These are phyloP conservation scores for Daldinia caldariorum DNA, from an alignment of 495 filamentous ascomycete species.

Conservation along the genomic window DNA sequence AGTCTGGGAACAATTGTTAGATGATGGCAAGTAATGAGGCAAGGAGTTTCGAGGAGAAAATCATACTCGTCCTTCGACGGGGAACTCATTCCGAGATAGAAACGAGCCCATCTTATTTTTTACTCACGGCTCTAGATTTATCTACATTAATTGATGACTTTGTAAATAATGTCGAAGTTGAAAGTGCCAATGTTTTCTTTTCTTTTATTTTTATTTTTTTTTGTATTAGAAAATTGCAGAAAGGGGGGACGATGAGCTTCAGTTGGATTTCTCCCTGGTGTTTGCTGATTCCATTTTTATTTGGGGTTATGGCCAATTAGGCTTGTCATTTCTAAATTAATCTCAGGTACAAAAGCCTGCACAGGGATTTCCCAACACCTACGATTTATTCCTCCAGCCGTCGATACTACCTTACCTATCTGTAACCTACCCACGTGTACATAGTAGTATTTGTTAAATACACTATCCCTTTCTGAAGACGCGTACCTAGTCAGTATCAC, in stretches of 20 bases:
- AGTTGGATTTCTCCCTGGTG: neutral
- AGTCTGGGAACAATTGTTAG: slow-evolving; percentile 59
- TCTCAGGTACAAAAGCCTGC: neutral
- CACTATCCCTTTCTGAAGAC: too few species aligned
- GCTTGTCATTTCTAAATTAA: neutral
- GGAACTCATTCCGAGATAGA: slow-evolving; percentile 66
- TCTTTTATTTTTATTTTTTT: too few species aligned
- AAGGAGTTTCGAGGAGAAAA: neutral
- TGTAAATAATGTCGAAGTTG: neutral
- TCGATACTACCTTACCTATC: too few species aligned
- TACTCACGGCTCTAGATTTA: neutral
- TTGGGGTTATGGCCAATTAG: neutral
- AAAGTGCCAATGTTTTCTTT: neutral
- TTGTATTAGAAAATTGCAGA: too few species aligned
- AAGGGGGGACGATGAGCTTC: too few species aligned
- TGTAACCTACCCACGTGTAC: too few species aligned
- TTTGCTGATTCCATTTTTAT: neutral
- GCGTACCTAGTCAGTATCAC: too few species aligned
- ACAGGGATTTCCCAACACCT: too few species aligned
- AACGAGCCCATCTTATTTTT: neutral
- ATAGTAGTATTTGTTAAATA: too few species aligned
- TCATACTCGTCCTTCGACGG: slow-evolving; percentile 73
- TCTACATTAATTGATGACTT: neutral
- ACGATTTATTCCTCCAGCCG: too few species aligned
- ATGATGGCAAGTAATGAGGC: neutral